These are phyloP conservation scores for Tulasnella sp. DNA, from an alignment of 768 basidiomycete genomes.

Conservation along the genomic window DNA sequence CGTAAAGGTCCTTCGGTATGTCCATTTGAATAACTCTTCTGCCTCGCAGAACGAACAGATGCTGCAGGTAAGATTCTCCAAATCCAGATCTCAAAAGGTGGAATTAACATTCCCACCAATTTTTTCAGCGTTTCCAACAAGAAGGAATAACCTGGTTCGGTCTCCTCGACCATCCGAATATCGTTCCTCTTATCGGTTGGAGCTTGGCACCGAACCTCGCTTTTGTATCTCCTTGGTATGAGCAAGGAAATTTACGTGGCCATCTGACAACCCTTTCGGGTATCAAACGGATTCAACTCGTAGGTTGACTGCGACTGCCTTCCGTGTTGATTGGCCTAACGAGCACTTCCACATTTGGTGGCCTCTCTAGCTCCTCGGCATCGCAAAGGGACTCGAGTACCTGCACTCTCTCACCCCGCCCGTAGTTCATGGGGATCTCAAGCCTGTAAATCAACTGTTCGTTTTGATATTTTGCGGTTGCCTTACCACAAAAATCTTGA, in stretches of 20 bases:
- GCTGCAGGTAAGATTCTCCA: background rate
- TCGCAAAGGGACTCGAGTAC: background rate
- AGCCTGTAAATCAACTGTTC: background rate
- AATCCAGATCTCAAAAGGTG: too few species aligned
- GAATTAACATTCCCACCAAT: background rate
- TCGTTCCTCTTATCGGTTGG: background rate
- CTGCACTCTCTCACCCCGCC: background rate
- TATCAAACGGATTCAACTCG: too few species aligned
- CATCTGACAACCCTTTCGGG: background rate
- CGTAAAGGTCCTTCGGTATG: background rate
- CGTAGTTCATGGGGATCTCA: background rate
- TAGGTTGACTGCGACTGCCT: too few species aligned
- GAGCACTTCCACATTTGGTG: too few species aligned
- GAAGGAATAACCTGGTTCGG: background rate
- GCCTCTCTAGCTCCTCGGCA: background rate
- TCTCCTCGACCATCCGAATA: background rate
- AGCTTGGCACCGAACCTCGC: background rate
- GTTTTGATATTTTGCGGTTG: background rate
- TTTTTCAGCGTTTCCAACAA: background rate
- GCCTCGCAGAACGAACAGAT: background rate
- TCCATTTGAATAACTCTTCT: background rate
- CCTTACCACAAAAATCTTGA: background rate
- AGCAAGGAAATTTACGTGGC: background rate
- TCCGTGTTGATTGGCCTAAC: too few species aligned
- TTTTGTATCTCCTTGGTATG: background rate